Percentiles rank a stretch among this genome's conserved stretches.
Evolutionary conservation across 2,329 filamentous ascomycete species (phyloP).

Genomic region (Pseudogymnoascus sp.): DNA sequence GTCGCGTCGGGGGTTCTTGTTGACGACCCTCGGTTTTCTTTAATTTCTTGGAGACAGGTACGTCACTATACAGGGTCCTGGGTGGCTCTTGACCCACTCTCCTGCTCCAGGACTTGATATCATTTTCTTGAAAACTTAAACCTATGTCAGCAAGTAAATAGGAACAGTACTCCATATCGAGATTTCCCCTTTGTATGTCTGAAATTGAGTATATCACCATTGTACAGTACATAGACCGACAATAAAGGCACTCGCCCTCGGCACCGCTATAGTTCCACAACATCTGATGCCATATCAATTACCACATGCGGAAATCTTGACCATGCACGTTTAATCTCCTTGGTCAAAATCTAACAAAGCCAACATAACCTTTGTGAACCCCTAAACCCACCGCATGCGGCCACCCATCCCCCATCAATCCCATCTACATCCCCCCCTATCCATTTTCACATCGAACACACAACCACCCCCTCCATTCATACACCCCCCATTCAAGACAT

Average conservation of each 20-base stretch:
- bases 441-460: too few species aligned
- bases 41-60: slow-evolving; percentile 5
- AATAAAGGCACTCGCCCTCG: neutral
- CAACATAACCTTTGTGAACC: neutral
- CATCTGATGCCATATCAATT: neutral
- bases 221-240: neutral
- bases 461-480: neutral
- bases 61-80: neutral
- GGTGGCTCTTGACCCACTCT: neutral
- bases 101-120: neutral
- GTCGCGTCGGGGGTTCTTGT: neutral
- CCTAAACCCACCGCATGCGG: neutral
- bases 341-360: neutral
- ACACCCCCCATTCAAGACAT: neutral
- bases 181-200: neutral
- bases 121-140: neutral
- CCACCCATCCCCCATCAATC: neutral
- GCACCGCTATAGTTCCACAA: neutral
- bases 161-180: neutral
- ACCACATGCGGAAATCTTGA: neutral
- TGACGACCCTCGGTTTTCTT: neutral
- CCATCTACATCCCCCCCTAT: neutral
- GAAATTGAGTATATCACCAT: neutral
- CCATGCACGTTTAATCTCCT: neutral
- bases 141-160: neutral